phyloP scores from a whole-genome alignment of 257 asterid genomes.

The Salvia rosmarinus region DNA sequence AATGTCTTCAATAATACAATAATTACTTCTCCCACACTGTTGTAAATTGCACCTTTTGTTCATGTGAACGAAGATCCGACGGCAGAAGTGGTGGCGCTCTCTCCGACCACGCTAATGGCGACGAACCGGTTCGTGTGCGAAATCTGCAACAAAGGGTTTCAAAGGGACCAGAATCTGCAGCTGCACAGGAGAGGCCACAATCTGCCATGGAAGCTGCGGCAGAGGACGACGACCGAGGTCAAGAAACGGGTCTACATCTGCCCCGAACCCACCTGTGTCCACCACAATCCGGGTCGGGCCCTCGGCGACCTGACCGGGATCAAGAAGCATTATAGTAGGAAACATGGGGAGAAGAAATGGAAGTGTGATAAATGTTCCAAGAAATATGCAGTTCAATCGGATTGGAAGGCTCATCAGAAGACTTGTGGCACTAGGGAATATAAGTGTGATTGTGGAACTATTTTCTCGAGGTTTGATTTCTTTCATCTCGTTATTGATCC shows the following conservation, averaged over 20 bases:
- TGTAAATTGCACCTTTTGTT: slow-evolving; percentile 44
- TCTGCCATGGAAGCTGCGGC: slow-evolving; percentile 87
- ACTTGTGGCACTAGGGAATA: slow-evolving; percentile 88
- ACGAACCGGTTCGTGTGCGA: slow-evolving; percentile 86
- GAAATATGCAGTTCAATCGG: slow-evolving; percentile 86
- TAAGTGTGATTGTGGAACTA: slow-evolving; percentile 92
- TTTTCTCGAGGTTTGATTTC: slow-evolving; percentile 69
- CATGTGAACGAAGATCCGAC: slow-evolving; percentile 54
- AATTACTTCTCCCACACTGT: slow-evolving; percentile 44
- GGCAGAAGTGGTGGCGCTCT: slow-evolving; percentile 82
- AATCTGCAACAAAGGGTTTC: slow-evolving; percentile 90
- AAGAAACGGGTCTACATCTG: slow-evolving; percentile 76
- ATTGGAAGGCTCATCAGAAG: slow-evolving; percentile 92
- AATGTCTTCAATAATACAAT: slow-evolving; percentile 49
- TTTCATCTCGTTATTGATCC: background rate
- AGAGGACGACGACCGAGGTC: slow-evolving; percentile 61
- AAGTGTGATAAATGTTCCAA: slow-evolving; percentile 85
- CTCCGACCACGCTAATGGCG: slow-evolving; percentile 88
- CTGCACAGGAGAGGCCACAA: slow-evolving; percentile 85
- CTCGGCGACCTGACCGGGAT: slow-evolving; percentile 92
- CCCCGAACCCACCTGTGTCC: slow-evolving; percentile 80
- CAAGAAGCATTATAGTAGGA: slow-evolving; percentile 82
- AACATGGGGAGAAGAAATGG: slow-evolving; percentile 95
- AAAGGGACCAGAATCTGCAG: slow-evolving; percentile 86
- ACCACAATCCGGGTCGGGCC: slow-evolving; percentile 72